Evolutionary conservation across 306 rosid species (phyloP), one percentile per base, ranked within the genome.

Genomic region (Geum urbanum): DNA sequence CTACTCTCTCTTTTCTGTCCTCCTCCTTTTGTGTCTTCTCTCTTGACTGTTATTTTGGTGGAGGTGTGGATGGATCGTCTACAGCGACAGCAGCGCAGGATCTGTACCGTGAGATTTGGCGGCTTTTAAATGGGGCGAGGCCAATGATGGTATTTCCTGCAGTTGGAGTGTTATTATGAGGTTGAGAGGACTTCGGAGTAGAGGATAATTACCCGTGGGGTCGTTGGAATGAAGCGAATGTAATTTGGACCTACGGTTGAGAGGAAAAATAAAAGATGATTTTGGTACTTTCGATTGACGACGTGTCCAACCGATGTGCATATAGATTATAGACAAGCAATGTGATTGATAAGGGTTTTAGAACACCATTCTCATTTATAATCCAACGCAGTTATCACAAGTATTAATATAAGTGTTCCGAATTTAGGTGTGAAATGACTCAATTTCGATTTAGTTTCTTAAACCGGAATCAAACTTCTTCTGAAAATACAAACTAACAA

Each of bases 21-120:
- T 41, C 58, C 64, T 50, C 37, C 37, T 32, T 32, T 54, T 67
- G 46, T n/a, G n/a, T n/a, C n/a, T n/a, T n/a, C n/a, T n/a, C n/a
- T n/a, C n/a, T n/a, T n/a, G n/a, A n/a, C n/a, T n/a, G n/a, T n/a
- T n/a, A n/a, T n/a, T n/a, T n/a, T n/a, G n/a, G n/a, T n/a, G 1
- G 24, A 35, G 22, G 22, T 13, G 4, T 0, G 8, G 44, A 45
- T 0, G 8, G 44, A 45, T 57, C 76, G 0, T 8, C 37, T 78
- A 47, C 77, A 20, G 55, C 8, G 0, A 40, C 6, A 16, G 4
- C 11, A 37, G 2, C 6, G 13, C 10, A 49, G 3, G 40, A 9
- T 9, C 72, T 6, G 32, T 8, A 10, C 5, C 43, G 41, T 14
- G 5, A 0, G 9, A 65, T 19, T 32, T 24, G 12, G 22, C 45